Base-by-base conservation (phyloP, 768 basidiomycete genomes). In the Naganishia vishniacii region DNA sequence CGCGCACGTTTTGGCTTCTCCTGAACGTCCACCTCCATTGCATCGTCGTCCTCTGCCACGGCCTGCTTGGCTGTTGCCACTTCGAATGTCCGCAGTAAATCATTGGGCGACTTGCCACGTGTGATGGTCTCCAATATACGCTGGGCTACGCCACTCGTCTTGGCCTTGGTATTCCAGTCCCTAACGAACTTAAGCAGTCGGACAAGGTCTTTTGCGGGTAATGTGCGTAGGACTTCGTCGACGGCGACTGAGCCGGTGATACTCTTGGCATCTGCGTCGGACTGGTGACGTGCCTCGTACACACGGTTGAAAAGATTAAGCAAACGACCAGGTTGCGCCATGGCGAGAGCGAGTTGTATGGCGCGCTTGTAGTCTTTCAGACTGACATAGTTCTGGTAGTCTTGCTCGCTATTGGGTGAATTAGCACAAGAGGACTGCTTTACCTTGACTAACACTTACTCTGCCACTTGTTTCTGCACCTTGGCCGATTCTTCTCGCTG, bases 161-260 rank as follows among this genome's bases (percentile, higher is more conserved):
- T 86, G n/a, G 88, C 88, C 66, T 86, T 87, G n/a, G 92, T 85
- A 77, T 98, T 99, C 95, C 95, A 99, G 69, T 88, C 86, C 48
- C 89, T 83, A 46, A 91, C 82, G 76, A 89, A 92, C 18, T 83
- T 83, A 59, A 97, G 80, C 37, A 99, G 82, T 62, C 85, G 85
- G 6, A 85, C 86, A 28, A 98, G 83, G 68, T 97, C 92, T 15
- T 84, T 75, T 4, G 83, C 81, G 0, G 82, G 78, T 13, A 99
- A 82, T 0, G 84, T 85, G 61, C 83, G 82, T 68, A 99, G 80
- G 47, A 95, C 88, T 68, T 85, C 81, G 76, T 97, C 93, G 16
- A 98, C 85, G 20, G 86, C 83, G 0, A 76, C 65, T 61, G 83
- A 82, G 13, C 91, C 91, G 0, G 89, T 89, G 45, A 87, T 73